Percentiles rank a stretch among this genome's conserved stretches.
Conservation (phyloP, 2,329 filamentous ascomycete species). For the Malbranchea cinnamomea region DNA sequence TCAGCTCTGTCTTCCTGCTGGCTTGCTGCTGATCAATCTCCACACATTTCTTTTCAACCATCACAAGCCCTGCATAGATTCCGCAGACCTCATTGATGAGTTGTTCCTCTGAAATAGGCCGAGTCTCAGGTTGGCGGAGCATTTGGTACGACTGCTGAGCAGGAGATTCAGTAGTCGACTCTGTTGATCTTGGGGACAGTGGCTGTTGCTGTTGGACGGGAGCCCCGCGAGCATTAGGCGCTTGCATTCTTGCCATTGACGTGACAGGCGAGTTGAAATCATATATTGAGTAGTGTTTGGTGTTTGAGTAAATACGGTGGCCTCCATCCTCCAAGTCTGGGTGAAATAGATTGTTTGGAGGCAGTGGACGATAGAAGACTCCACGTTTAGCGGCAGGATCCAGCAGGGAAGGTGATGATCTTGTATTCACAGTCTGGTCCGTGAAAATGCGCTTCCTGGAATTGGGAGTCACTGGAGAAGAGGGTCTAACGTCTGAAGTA, state of each 20-base stretch:
- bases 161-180: neutral
- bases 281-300: too few species aligned
- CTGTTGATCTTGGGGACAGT: neutral
- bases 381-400: neutral
- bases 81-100: constrained; percentile 55
- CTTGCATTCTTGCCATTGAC: constrained; percentile 4
- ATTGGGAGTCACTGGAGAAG: too few species aligned
- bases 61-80: constrained; percentile 60
- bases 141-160: neutral
- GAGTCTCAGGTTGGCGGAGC: constrained; percentile 37
- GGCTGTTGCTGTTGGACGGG: neutral
- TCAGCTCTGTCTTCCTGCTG: constrained; percentile 36
- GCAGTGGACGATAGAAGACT: neutral
- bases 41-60: constrained; percentile 79
- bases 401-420: constrained; percentile 1
- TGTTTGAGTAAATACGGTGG: constrained; percentile 2
- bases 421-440: too few species aligned
- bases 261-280: constrained; percentile 4
- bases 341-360: constrained; percentile 3
- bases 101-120: constrained; percentile 61
- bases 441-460: constrained; percentile 5
- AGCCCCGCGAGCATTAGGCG: neutral
- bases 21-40: constrained; percentile 57
- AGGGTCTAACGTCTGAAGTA: too few species aligned
- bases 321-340: constrained; percentile 6